Conservation (phyloP, 2,329 filamentous ascomycete species). For the Byssochlamys sp. region DNA sequence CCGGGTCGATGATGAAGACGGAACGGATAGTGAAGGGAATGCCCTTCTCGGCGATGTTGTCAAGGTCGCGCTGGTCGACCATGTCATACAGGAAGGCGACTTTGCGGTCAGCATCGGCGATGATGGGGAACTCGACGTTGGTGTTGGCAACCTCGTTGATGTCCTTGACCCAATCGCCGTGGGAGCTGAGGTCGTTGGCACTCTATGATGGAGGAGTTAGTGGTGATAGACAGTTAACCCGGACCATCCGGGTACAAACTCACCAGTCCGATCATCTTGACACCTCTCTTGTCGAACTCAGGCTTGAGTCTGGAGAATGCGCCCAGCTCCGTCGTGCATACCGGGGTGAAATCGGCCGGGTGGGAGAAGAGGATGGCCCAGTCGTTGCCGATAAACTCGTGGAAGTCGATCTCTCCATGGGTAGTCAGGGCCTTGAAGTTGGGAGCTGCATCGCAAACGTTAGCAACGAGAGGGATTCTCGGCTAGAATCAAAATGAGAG, state of each 20-base stretch:
- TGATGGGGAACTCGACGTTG: conserved; percentile 66
- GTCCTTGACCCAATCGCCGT: conserved; percentile 84
- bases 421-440: conserved; percentile 63
- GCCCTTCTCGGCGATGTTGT: conserved; percentile 67
- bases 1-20: conserved; percentile 88
- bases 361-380: conserved; percentile 65
- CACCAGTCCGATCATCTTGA: conserved; percentile 80
- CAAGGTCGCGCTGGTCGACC: conserved; percentile 72
- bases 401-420: conserved; percentile 58
- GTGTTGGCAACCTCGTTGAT: conserved; percentile 68
- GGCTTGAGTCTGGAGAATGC: conserved; percentile 81
- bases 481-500: neutral
- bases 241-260: conserved; percentile 6
- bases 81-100: conserved; percentile 71
- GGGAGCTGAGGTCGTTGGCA: conserved; percentile 74
- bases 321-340: conserved; percentile 91
- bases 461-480: neutral
- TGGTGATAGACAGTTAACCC: neutral
- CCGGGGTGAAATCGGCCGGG: conserved; percentile 75
- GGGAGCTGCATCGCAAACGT: conserved; percentile 37
- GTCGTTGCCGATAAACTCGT: conserved; percentile 60
- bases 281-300: conserved; percentile 75
- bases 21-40: conserved; percentile 89
- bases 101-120: conserved; percentile 69
- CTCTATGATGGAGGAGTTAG: conserved; percentile 27